Evolutionary conservation across 2,329 filamentous ascomycete genomes (phyloP).

Genomic region (Colletotrichum tofieldiae): DNA sequence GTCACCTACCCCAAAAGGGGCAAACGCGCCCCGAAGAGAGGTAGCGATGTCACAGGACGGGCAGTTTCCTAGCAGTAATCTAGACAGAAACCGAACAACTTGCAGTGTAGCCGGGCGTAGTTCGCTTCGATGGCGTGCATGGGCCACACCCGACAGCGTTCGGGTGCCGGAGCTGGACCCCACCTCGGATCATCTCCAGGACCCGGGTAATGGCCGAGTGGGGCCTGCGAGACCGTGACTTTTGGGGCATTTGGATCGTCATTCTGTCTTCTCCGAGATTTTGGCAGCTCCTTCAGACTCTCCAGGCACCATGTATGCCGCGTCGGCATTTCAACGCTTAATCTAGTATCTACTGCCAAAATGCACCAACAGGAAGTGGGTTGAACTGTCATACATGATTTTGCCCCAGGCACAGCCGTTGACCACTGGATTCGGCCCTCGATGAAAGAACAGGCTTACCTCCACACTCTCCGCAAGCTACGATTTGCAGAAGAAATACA

Average conservation of each 20-base stretch:
- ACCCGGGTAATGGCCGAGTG: background rate
- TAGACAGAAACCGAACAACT: rapidly evolving
- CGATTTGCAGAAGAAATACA: too few species aligned
- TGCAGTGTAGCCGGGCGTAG: background rate
- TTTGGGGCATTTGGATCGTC: background rate
- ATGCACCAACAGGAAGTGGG: too few species aligned
- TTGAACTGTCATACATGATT: too few species aligned
- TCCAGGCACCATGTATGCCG: too few species aligned
- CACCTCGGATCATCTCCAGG: background rate
- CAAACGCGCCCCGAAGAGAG: background rate
- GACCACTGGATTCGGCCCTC: too few species aligned
- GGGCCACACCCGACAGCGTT: background rate
- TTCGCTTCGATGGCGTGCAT: background rate
- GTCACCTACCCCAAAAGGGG: background rate
- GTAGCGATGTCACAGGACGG: background rate
- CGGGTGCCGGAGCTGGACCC: background rate
- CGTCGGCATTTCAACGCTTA: too few species aligned
- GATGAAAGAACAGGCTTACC: too few species aligned
- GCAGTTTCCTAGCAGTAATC: background rate
- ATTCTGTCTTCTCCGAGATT: too few species aligned
- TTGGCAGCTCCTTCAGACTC: too few species aligned
- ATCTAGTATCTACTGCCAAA: too few species aligned
- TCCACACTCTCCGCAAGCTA: too few species aligned
- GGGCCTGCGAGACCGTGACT: background rate
- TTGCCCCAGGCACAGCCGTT: too few species aligned